Evolutionary conservation across 2,329 filamentous ascomycete genomes (phyloP).

Genomic region (Talaromyces sp.): DNA sequence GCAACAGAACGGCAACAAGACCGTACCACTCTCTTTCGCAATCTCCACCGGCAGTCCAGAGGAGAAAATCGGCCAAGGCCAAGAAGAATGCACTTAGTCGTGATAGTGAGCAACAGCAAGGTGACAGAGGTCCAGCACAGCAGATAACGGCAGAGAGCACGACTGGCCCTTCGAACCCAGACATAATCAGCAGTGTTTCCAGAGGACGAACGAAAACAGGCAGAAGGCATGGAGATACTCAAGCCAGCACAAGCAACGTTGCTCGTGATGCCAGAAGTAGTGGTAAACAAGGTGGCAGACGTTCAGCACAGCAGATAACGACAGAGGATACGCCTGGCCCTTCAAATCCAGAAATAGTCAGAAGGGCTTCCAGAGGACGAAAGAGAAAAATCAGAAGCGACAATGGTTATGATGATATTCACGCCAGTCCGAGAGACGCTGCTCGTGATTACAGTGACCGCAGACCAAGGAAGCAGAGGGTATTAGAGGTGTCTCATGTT

Average conservation of each 20-base stretch:
- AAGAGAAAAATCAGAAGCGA: too few species aligned
- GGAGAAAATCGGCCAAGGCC: neutral
- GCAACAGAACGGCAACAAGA: neutral
- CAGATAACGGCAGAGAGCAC: neutral
- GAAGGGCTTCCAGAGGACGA: too few species aligned
- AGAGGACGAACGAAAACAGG: neutral
- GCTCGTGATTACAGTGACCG: neutral
- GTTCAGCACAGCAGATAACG: neutral
- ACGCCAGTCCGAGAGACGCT: neutral
- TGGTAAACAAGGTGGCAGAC: too few species aligned
- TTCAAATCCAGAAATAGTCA: too few species aligned
- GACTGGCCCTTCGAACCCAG: neutral
- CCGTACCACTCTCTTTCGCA: neutral
- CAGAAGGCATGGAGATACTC: neutral
- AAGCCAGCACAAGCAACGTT: neutral
- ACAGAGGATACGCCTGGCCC: neutral
- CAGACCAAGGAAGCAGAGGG: neutral
- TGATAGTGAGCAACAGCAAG: neutral
- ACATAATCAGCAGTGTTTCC: neutral
- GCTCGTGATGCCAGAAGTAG: neutral
- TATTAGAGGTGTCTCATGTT: neutral
- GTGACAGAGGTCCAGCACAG: neutral
- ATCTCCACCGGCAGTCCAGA: neutral
- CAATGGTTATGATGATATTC: neutral
- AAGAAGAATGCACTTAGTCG: neutral